Conservation (phyloP, 1,284 basidiomycete genomes). For the Heterobasidion annosum region DNA sequence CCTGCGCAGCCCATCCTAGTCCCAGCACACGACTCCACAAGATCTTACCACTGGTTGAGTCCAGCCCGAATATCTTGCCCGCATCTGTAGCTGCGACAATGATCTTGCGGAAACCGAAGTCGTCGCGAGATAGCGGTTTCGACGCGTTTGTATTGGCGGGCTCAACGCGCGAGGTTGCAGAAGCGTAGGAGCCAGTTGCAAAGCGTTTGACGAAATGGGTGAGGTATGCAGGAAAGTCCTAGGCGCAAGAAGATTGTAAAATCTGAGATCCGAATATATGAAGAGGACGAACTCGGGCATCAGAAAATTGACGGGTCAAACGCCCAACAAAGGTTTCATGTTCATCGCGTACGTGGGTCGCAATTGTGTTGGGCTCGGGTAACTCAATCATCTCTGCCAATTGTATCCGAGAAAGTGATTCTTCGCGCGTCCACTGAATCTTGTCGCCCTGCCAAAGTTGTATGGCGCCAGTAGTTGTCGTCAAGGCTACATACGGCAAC, state of each 20-base stretch:
- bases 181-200: conserved; percentile 60
- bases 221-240: conserved; percentile 71
- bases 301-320: conserved; percentile 49
- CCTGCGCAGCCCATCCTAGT: conserved; percentile 50
- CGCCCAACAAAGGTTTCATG: conserved; percentile 49
- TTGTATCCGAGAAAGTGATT: conserved; percentile 63
- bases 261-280: neutral
- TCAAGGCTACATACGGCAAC: conserved; percentile 45
- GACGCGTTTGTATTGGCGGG: conserved; percentile 19
- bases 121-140: conserved; percentile 51
- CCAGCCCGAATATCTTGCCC: conserved; percentile 80
- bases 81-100: conserved; percentile 64
- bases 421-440: conserved; percentile 77
- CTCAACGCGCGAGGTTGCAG: conserved; percentile 19
- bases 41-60: conserved; percentile 68
- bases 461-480: conserved; percentile 72
- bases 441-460: conserved; percentile 66
- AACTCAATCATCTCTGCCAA: conserved; percentile 72
- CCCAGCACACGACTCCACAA: conserved; percentile 72
- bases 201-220: conserved; percentile 66
- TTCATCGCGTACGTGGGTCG: conserved; percentile 23
- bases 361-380: conserved; percentile 45
- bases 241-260: conserved; percentile 3
- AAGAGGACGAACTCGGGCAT: conserved; percentile 44
- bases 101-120: conserved; percentile 85